Base-by-base conservation (phyloP, 306 rosid species). In the Rosa rugosa region DNA sequence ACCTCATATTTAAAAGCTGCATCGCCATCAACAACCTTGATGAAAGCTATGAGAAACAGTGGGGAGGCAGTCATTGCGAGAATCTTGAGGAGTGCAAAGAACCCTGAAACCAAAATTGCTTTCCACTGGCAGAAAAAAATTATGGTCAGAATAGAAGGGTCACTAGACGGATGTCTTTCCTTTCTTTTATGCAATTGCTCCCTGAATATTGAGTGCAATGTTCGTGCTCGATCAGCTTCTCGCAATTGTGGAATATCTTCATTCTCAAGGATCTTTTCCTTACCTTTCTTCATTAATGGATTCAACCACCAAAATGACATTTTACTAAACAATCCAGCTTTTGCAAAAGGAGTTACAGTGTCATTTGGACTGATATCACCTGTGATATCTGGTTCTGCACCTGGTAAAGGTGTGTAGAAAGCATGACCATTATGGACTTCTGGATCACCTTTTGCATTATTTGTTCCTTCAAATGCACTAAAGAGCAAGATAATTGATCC, bases 291-390 rank as follows among this genome's bases (percentile, higher is more conserved):
- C 85, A 83, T 74, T 14, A 82, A 34, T 3, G 80, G 85, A 78
- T 82, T 82, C 76, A 82, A 18, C 85, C 85, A 82, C 76, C 82
- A 83, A 41, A 83, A 83, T 70, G 77, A 47, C 77, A 78, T 56
- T 40, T 16, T 11, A 31, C 83, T 59, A 22, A 74, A 20, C 25
- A 69, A 68, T 17, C 80, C 73, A 67, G 82, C 75, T 69, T 64
- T 67, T 20, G 60, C 67, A 73, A 83, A 83, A 11, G 73, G 83
- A 59, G 82, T 78, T 6, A 73, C 77, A 40, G 49, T 78, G 9
- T 68, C 77, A 42, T 51, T 64, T 42, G 78, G 31, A 44, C 50
- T 40, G 49, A 25, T 60, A 17, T 76, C 76, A 45, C 18, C 46
- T 9, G 13, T 27, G 23, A 42, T 25, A 62, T 16, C 42, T 11